Conservation (phyloP, 768 basidiomycete species). For the Tulasnella sp. region DNA sequence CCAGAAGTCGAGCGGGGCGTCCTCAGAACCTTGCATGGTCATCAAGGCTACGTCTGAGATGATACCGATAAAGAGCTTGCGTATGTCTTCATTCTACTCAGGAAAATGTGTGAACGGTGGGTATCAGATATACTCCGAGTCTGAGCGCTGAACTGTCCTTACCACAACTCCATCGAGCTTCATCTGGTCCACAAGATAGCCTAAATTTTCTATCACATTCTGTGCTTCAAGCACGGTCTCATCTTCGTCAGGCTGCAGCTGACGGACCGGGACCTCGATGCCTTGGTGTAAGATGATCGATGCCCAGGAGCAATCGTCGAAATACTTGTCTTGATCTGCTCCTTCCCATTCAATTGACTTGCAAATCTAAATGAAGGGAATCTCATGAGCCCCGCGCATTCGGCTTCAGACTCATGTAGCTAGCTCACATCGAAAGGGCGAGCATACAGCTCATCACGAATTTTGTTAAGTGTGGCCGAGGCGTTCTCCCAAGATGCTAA, state of each 20-base stretch:
- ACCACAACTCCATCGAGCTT: not conserved
- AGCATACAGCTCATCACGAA: not conserved
- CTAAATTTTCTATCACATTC: not conserved
- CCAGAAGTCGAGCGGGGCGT: not conserved
- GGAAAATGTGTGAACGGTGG: not conserved
- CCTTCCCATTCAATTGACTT: not conserved
- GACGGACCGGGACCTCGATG: not conserved
- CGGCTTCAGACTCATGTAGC: not conserved
- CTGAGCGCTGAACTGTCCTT: too few species aligned
- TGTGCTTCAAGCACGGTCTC: not conserved
- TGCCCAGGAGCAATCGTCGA: not conserved
- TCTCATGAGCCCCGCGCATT: not conserved
- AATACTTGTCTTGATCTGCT: not conserved
- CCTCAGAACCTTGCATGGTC: not conserved
- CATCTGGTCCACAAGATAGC: not conserved
- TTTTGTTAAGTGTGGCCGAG: not conserved
- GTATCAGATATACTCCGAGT: not conserved
- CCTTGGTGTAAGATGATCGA: not conserved
- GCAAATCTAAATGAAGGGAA: not conserved
- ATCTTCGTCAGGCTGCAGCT: not conserved
- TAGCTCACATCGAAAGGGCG: not conserved
- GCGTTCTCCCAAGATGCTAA: not conserved
- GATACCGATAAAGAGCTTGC: not conserved
- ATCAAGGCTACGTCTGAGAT: not conserved
- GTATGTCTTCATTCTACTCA: not conserved